Evolutionary conservation across 78 protist genomes (phyloP).

Genomic region (Isochrysis galbana): DNA sequence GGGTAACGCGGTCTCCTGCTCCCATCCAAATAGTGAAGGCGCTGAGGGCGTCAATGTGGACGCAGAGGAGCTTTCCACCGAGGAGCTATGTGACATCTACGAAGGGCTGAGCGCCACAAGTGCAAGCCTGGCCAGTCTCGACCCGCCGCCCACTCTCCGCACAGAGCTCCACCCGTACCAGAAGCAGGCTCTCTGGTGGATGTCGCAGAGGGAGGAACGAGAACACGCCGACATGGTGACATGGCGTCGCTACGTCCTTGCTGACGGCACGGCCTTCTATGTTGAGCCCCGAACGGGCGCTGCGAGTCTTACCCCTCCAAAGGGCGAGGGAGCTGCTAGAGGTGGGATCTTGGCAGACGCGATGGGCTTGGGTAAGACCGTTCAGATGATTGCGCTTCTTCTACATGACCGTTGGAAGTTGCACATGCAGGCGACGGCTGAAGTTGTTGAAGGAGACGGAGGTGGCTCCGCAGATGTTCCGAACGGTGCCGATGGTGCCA

Average conservation of each 20-base stretch:
- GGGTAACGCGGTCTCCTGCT: background rate
- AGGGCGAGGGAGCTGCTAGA: background rate
- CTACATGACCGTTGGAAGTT: background rate
- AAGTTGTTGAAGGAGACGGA: no score
- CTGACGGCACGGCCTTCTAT: background rate
- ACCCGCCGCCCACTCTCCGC: background rate
- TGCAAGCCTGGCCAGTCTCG: background rate
- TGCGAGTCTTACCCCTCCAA: background rate
- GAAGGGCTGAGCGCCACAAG: background rate
- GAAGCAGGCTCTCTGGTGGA: background rate
- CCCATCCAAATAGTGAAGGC: background rate
- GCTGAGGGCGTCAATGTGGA: background rate
- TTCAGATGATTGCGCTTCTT: constrained; percentile 42
- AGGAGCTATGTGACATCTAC: background rate
- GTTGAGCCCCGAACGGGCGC: background rate
- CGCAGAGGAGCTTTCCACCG: background rate
- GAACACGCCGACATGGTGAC: background rate
- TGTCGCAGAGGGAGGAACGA: background rate
- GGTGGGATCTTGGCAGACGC: constrained; percentile 48
- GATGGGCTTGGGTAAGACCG: constrained; percentile 63
- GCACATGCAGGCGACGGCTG: no score
- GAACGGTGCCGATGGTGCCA: background rate
- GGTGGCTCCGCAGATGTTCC: no score
- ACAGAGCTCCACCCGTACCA: background rate
- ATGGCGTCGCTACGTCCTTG: background rate